Percentiles rank a stretch among this genome's conserved stretches.
phyloP scores from a whole-genome alignment of 2,329 filamentous ascomycete species.

The Gremmenia infestans region DNA sequence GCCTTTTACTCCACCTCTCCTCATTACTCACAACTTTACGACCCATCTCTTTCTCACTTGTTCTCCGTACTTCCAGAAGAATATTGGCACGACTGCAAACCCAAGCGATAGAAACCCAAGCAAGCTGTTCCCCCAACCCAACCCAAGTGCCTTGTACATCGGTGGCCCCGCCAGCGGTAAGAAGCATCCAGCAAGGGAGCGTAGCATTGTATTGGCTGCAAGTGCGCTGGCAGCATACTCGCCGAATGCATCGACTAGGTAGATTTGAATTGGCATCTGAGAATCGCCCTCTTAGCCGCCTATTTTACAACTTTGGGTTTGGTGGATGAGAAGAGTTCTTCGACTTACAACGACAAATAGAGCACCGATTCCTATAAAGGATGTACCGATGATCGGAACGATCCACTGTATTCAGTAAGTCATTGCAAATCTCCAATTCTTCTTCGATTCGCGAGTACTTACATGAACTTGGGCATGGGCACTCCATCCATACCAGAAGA shows the following conservation, averaged over 20 bases:
- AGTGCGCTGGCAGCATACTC: slow-evolving; percentile 31
- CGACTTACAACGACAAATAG: slow-evolving; percentile 2
- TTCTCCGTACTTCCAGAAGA: slow-evolving; percentile 10
- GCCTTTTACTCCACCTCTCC: neutral
- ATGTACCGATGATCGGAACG: slow-evolving; percentile 38
- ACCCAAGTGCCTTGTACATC: slow-evolving; percentile 28
- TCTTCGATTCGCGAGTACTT: neutral
- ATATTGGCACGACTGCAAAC: slow-evolving; percentile 6
- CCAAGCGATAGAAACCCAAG: slow-evolving; percentile 31
- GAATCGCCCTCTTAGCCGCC: neutral
- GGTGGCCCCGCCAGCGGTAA: slow-evolving; percentile 24
- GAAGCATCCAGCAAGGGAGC: slow-evolving; percentile 26
- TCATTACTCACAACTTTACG: neutral
- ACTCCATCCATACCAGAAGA: slow-evolving; percentile 44
- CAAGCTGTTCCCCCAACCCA: slow-evolving; percentile 31
- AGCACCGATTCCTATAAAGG: slow-evolving; percentile 33
- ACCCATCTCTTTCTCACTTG: slow-evolving; percentile 29
- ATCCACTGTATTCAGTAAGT: slow-evolving; percentile 32
- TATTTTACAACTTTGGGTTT: neutral
- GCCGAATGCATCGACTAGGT: slow-evolving; percentile 33
- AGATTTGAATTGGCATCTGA: slow-evolving; percentile 33
- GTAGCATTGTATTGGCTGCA: slow-evolving; percentile 31
- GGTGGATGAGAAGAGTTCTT: too few species aligned
- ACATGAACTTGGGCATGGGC: slow-evolving; percentile 30
- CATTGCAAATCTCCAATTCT: neutral